Conservation (phyloP, 2,329 filamentous ascomycete genomes). For the Exophiala aquamarina region DNA sequence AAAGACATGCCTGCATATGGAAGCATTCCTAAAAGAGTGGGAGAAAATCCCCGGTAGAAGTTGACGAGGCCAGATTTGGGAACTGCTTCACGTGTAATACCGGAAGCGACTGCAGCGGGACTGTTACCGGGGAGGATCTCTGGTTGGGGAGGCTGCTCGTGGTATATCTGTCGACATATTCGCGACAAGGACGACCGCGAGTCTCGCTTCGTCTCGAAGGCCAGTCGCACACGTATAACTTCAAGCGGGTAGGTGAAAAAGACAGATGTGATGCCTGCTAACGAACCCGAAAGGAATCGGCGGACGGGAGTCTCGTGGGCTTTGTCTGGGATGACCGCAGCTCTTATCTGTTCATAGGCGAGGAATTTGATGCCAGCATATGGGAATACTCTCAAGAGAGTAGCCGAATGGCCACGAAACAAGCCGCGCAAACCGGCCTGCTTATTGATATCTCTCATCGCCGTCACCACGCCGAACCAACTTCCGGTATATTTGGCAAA, state of each 20-base stretch:
- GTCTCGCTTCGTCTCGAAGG: slow-evolving; percentile 85
- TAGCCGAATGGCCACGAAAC: slow-evolving; percentile 92
- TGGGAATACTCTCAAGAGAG: slow-evolving; percentile 89
- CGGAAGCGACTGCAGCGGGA: slow-evolving; percentile 41
- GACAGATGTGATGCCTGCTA: slow-evolving; percentile 77
- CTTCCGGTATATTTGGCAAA: slow-evolving; percentile 91
- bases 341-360: slow-evolving; percentile 93
- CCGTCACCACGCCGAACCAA: slow-evolving; percentile 79
- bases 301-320: slow-evolving; percentile 78
- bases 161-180: slow-evolving; percentile 84
- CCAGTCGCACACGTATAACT: slow-evolving; percentile 85
- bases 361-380: slow-evolving; percentile 98
- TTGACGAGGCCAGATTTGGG: slow-evolving; percentile 74
- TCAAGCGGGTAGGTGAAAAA: slow-evolving; percentile 97
- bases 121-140: slow-evolving; percentile 35
- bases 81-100: slow-evolving; percentile 50
- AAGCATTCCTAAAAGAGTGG: slow-evolving; percentile 90
- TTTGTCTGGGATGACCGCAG: slow-evolving; percentile 68
- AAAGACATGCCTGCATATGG: slow-evolving; percentile 96
- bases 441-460: slow-evolving; percentile 79
- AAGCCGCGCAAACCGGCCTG: slow-evolving; percentile 73
- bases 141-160: slow-evolving; percentile 60
- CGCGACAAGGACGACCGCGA: slow-evolving; percentile 68
- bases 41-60: slow-evolving; percentile 92
- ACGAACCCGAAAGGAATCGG: slow-evolving; percentile 51